phyloP scores from a whole-genome alignment of 805 yeast genomes.

The Schizosaccharomyces octosporus region DNA sequence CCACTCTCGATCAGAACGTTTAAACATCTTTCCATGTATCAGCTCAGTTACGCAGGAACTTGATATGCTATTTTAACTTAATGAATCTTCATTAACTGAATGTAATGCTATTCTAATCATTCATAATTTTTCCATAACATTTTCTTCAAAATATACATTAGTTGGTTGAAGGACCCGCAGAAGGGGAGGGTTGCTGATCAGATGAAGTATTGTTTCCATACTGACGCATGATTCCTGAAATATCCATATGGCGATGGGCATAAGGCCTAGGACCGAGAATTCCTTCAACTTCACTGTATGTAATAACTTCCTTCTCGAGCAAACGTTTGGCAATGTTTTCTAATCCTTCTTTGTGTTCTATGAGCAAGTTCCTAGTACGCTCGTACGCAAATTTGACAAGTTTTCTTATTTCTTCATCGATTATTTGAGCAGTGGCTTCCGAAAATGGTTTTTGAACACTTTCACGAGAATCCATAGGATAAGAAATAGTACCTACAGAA shows the following conservation, averaged over 20 bases:
- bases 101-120: too few species aligned
- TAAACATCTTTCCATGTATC: too few species aligned
- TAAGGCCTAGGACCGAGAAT: slow-evolving; percentile 74
- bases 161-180: too few species aligned
- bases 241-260: not conserved
- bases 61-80: too few species aligned
- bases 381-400: slow-evolving; percentile 54
- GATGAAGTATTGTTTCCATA: not conserved
- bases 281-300: slow-evolving; percentile 81
- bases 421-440: slow-evolving; percentile 56
- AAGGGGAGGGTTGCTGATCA: not conserved
- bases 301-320: slow-evolving; percentile 64
- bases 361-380: slow-evolving; percentile 42
- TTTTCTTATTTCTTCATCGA: slow-evolving; percentile 63
- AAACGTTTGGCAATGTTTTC: slow-evolving; percentile 71
- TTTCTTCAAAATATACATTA: too few species aligned
- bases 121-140: too few species aligned
- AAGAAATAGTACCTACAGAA: slow-evolving; percentile 61
- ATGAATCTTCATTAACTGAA: too few species aligned
- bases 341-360: slow-evolving; percentile 48
- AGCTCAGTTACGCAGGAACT: too few species aligned
- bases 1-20: too few species aligned
- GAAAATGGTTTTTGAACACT: slow-evolving; percentile 68
- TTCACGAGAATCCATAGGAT: slow-evolving; percentile 37
- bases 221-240: not conserved